Base-by-base conservation (phyloP, 768 basidiomycete genomes). In the Russula sp. region DNA sequence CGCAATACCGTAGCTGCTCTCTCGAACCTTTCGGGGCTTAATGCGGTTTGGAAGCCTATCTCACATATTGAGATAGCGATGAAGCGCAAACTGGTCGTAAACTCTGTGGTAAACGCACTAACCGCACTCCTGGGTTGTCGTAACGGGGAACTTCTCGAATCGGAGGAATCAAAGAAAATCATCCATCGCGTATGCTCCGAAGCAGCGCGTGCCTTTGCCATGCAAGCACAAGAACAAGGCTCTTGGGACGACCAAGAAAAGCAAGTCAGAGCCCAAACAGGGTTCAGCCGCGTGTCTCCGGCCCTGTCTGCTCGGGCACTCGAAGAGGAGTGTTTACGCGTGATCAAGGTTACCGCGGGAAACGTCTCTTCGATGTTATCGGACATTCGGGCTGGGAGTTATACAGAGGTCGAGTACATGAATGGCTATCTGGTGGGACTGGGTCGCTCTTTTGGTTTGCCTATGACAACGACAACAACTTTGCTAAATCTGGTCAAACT, bases 301-400 rank as follows among this genome's bases (percentile, higher is more conserved):
- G 74, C 75, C 2, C 76, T 92, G 42, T 74, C 76, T 34, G 66
- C 75, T 1, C 66, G 70, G 3, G 73, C 76, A 31, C 77, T 95
- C 45, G 73, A 80, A 66, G 68, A 75, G 47, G 84, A 91, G 70
- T 84, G 86, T 37, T 55, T 80, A 53, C 79, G 80, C 20, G 81
- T 93, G 49, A 81, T 84, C 16, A 65, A 77, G 9, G 58, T 75
- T 27, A 95, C 91, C 4, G 76, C 74, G 47, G 75, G 75, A 14
- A 93, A 94, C 71, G 80, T 85, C 56, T 93, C 92, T 6, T 91
- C 88, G 16, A 97, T 93, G 84, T 77, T 94, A 18, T 72, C 77
- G 16, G 93, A 96, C 70, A 72, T 95, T 34, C 80, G 79, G 66
- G 73, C 74, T 37, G 86, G 86, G 48, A 76, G 77, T 56, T 64